Conservation (phyloP, 2,329 filamentous ascomycete genomes). For the Aspergillus fructus region DNA sequence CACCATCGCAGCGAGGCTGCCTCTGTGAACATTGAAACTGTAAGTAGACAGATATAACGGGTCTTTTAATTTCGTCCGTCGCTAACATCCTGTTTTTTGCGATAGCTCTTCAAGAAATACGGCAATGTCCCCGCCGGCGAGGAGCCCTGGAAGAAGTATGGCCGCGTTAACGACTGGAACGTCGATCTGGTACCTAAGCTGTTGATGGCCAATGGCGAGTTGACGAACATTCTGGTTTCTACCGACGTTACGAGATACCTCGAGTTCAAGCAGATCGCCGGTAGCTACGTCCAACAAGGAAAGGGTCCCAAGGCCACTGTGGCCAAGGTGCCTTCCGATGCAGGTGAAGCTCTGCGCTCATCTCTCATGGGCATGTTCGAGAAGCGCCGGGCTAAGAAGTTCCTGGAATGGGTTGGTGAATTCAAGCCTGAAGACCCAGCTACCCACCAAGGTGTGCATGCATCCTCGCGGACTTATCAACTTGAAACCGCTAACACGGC, state of each 20-base stretch:
- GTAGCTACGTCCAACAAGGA: conserved; percentile 94
- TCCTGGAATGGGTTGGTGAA: conserved; percentile 90
- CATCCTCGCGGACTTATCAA: not conserved
- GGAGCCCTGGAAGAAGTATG: conserved; percentile 98
- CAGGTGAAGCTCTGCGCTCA: conserved; percentile 83
- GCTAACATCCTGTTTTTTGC: conserved; percentile 34
- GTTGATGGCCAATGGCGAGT: conserved; percentile 96
- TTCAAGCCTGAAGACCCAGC: conserved; percentile 79
- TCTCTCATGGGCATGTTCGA: conserved; percentile 97
- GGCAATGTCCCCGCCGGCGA: conserved; percentile 75
- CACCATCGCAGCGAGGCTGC: conserved; percentile 72
- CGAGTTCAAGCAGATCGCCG: conserved; percentile 91
- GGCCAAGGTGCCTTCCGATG: conserved; percentile 94
- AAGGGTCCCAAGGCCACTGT: conserved; percentile 79
- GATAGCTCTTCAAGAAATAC: conserved; percentile 93
- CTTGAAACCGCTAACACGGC: conserved; percentile 19
- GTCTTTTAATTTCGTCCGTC: conserved; percentile 18
- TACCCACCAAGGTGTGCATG: conserved; percentile 72
- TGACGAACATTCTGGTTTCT: conserved; percentile 97
- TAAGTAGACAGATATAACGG: conserved; percentile 44
- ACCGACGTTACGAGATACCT: conserved; percentile 88
- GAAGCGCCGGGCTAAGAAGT: conserved; percentile 95
- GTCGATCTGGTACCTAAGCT: conserved; percentile 98
- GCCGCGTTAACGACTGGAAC: conserved; percentile 97
- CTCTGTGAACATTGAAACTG: conserved; percentile 93